These are phyloP conservation scores for Hyphopichia pseudoburtonii DNA, from an alignment of 1,139 yeast genomes.

Conservation along the genomic window DNA sequence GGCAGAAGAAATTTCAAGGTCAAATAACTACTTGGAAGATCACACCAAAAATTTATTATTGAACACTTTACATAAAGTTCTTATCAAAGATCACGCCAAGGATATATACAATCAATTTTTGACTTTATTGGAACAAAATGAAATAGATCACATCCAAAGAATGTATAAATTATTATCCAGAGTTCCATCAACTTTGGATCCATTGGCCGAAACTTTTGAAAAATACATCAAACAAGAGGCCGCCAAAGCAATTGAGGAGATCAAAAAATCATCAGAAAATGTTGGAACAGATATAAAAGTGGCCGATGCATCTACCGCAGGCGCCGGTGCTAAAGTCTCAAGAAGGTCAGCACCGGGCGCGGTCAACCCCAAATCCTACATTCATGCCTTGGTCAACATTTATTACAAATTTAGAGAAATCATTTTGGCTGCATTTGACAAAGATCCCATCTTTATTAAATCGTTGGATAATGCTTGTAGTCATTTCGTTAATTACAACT, in stretches of 20 bases:
- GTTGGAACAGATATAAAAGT: constrained; percentile 17
- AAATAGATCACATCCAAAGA: constrained; percentile 73
- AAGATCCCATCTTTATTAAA: constrained; percentile 77
- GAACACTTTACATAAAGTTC: constrained; percentile 70
- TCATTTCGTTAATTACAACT: constrained; percentile 77
- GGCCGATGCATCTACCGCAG: constrained; percentile 6
- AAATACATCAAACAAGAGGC: constrained; percentile 76
- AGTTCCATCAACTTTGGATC: constrained; percentile 72
- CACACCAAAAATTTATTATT: constrained; percentile 78
- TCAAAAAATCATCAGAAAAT: constrained; percentile 50
- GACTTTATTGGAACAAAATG: constrained; percentile 69
- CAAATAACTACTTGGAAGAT: constrained; percentile 80
- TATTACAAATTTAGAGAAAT: constrained; percentile 67
- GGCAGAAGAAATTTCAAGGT: constrained; percentile 76
- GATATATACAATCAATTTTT: constrained; percentile 78
- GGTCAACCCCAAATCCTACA: constrained; percentile 76
- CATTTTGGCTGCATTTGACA: constrained; percentile 69
- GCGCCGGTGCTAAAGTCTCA: constrained; percentile 15
- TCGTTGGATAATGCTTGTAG: constrained; percentile 91
- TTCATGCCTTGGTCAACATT: constrained; percentile 71
- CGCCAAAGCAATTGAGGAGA: constrained; percentile 61
- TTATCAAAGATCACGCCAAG: constrained; percentile 77
- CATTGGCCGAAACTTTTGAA: constrained; percentile 74
- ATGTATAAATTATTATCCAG: constrained; percentile 76
- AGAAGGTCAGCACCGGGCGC: constrained; percentile 26